Evolutionary conservation across 2,329 filamentous ascomycete genomes (phyloP).

Genomic region (Fusarium odoratissimum): DNA sequence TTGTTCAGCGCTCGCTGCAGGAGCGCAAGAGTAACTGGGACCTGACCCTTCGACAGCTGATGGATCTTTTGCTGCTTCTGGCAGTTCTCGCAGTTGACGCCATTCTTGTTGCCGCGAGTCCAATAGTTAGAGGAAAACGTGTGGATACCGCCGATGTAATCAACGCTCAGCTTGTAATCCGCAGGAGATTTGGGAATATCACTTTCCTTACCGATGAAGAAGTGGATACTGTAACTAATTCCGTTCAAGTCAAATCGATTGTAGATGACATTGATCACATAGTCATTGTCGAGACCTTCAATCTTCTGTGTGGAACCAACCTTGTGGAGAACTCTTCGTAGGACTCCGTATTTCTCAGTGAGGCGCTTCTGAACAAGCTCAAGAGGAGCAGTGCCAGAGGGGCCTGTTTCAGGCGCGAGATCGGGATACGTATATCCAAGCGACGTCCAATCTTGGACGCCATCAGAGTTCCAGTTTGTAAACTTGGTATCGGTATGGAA

Average conservation of each 20-base stretch:
- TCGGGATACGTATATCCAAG: not conserved
- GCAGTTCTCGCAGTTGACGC: not conserved
- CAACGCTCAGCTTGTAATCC: not conserved
- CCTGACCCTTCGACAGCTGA: not conserved
- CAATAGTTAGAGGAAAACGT: not conserved
- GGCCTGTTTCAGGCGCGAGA: not conserved
- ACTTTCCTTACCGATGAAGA: not conserved
- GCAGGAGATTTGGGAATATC: not conserved
- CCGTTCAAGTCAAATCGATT: not conserved
- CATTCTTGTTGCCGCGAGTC: not conserved
- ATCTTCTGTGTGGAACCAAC: not conserved
- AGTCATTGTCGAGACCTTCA: constrained; percentile 1
- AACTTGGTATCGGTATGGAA: not conserved
- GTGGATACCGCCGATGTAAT: not conserved
- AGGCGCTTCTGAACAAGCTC: not conserved
- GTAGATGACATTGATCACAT: constrained; percentile 7
- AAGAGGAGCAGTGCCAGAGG: not conserved
- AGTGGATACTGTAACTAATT: not conserved
- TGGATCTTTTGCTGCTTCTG: not conserved
- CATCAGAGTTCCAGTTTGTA: not conserved
- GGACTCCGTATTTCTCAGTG: not conserved
- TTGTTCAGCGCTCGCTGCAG: not conserved
- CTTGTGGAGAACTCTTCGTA: not conserved
- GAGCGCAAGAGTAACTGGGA: constrained; percentile 4
- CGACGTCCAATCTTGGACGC: not conserved